Conservation (phyloP, 2,329 filamentous ascomycete genomes). For the Penicillium sp. region DNA sequence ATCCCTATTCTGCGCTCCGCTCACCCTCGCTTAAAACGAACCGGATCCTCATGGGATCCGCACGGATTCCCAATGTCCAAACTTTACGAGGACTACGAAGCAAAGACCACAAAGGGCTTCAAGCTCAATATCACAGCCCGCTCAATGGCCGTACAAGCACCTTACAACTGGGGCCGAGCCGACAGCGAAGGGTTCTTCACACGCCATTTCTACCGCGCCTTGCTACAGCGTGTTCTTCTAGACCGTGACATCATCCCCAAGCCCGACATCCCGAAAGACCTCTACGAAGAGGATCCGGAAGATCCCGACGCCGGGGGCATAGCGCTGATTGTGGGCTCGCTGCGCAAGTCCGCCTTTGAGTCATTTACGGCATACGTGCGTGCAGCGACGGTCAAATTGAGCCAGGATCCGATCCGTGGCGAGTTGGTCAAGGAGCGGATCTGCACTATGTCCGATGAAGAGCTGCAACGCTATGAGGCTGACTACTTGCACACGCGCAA, state of each 20-base stretch:
- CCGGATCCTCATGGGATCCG: slow-evolving; percentile 73
- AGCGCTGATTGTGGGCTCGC: slow-evolving; percentile 80
- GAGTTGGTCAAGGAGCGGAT: slow-evolving; percentile 65
- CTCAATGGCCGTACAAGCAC: slow-evolving; percentile 98
- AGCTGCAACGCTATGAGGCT: slow-evolving; percentile 69
- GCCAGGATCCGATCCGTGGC: slow-evolving; percentile 59
- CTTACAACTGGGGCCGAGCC: slow-evolving; percentile 79
- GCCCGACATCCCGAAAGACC: slow-evolving; percentile 36
- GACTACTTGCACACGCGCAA: slow-evolving; percentile 67
- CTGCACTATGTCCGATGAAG: slow-evolving; percentile 67
- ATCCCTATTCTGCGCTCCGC: slow-evolving; percentile 71
- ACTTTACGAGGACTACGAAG: slow-evolving; percentile 57
- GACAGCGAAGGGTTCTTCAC: slow-evolving; percentile 89
- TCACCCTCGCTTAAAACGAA: slow-evolving; percentile 67
- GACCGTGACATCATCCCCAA: slow-evolving; percentile 75
- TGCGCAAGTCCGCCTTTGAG: slow-evolving; percentile 75
- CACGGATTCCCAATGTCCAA: slow-evolving; percentile 93
- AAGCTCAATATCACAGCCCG: slow-evolving; percentile 92
- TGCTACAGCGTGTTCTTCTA: slow-evolving; percentile 88
- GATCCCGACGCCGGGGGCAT: slow-evolving; percentile 47
- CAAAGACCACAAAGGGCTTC: slow-evolving; percentile 61
- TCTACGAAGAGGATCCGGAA: slow-evolving; percentile 25
- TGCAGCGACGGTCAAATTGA: slow-evolving; percentile 75
- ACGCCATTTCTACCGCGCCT: slow-evolving; percentile 85
- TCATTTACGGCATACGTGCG: slow-evolving; percentile 75